A percentile compares a stretch with the other conserved stretches of the same genome.
phyloP scores from a whole-genome alignment of 805 yeast species.

The Metschnikowia picachoensis region DNA sequence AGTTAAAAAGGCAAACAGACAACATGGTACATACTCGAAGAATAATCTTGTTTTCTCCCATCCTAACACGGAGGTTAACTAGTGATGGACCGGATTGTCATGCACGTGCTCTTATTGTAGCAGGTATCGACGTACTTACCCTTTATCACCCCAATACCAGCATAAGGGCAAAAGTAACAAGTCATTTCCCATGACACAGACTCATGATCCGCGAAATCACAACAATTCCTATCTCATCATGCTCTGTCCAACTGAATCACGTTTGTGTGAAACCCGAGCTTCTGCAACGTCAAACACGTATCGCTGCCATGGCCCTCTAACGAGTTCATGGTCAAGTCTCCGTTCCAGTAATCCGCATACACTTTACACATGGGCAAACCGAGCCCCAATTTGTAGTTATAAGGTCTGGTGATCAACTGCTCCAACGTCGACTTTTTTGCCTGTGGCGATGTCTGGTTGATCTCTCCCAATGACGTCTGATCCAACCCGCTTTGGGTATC shows the following conservation, averaged over 20 bases:
- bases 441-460: conserved; percentile 26
- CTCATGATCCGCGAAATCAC: too few relatives aligned
- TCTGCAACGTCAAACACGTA: conserved; percentile 72
- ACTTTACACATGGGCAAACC: conserved; percentile 92
- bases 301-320: conserved; percentile 92
- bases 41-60: too few relatives aligned
- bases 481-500: conserved; percentile 23
- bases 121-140: too few relatives aligned
- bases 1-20: too few relatives aligned
- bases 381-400: conserved; percentile 72
- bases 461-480: conserved; percentile 42
- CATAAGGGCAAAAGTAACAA: too few relatives aligned
- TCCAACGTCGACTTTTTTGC: conserved; percentile 52
- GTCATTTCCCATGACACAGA: too few relatives aligned
- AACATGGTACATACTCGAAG: too few relatives aligned
- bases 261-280: conserved; percentile 66
- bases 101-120: too few relatives aligned
- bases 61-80: too few relatives aligned
- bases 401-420: conserved; percentile 66
- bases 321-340: conserved; percentile 75
- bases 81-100: too few relatives aligned
- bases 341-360: conserved; percentile 96
- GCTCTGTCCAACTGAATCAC: conserved; percentile 72
- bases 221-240: conserved; percentile 14
- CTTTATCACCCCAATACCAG: too few relatives aligned